Percentiles rank a stretch among this genome's conserved stretches.
phyloP scores from a whole-genome alignment of 1,139 yeast genomes.

The Taphrina communis region DNA sequence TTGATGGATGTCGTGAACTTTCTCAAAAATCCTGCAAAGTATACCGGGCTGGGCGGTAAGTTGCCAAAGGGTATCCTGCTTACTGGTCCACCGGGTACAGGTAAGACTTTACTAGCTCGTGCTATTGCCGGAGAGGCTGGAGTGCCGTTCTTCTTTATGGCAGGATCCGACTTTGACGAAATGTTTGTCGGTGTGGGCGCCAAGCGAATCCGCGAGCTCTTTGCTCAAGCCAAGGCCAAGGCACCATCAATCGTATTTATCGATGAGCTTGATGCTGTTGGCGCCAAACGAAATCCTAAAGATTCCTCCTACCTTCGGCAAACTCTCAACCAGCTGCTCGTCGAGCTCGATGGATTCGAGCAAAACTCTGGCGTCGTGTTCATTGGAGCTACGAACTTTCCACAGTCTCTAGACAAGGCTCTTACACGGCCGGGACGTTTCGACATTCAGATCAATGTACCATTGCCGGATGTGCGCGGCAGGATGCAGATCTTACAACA shows the following conservation, averaged over 20 bases:
- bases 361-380: constrained; percentile 63
- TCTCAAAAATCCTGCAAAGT: constrained; percentile 91
- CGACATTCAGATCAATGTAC: constrained; percentile 93
- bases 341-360: constrained; percentile 80
- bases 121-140: constrained; percentile 99
- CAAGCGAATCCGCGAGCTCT: constrained; percentile 91
- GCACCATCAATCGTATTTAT: constrained; percentile 97
- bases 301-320: constrained; percentile 98
- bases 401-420: constrained; percentile 95
- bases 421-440: constrained; percentile 98
- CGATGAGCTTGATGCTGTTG: constrained; percentile 97
- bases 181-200: constrained; percentile 99
- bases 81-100: constrained; percentile 99
- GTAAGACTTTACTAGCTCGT: constrained; percentile 94
- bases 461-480: constrained; percentile 96
- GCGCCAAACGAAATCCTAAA: constrained; percentile 95
- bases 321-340: constrained; percentile 91
- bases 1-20: constrained; percentile 96
- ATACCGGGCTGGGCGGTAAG: constrained; percentile 95
- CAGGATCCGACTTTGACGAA: constrained; percentile 98
- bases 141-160: constrained; percentile 97
- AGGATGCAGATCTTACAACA: constrained; percentile 89
- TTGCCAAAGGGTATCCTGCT: constrained; percentile 94
- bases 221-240: constrained; percentile 88
- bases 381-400: constrained; percentile 98